phyloP scores from a whole-genome alignment of 2,329 filamentous ascomycete species.

The Cercospora beticola region DNA sequence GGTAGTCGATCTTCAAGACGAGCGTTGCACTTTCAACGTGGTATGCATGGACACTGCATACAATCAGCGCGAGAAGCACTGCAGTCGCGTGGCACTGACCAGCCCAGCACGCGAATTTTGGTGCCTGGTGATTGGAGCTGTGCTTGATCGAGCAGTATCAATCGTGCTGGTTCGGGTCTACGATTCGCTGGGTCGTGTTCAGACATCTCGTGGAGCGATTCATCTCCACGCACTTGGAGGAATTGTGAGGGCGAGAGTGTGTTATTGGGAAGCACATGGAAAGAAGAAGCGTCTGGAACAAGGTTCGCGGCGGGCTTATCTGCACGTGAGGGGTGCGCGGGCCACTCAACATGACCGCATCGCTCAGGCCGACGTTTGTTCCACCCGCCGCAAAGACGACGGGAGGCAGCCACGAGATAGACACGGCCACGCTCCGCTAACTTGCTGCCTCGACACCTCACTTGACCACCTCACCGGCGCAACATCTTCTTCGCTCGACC shows the following conservation, averaged over 20 bases:
- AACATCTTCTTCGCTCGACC: background rate
- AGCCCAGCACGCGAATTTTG: constrained; percentile 92
- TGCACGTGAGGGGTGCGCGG: constrained; percentile 6
- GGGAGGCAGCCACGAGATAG: constrained; percentile 8
- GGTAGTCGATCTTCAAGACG: constrained; percentile 67
- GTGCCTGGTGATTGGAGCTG: constrained; percentile 48
- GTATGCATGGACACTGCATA: constrained; percentile 59
- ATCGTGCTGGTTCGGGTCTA: constrained; percentile 56
- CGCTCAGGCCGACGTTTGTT: background rate
- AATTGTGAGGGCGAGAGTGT: background rate
- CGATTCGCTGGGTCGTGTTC: constrained; percentile 9
- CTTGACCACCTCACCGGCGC: background rate
- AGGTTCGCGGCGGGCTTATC: constrained; percentile 4
- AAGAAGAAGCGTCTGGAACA: background rate
- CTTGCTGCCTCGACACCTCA: constrained; percentile 4
- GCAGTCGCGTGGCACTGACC: constrained; percentile 58
- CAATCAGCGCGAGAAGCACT: background rate
- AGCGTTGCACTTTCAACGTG: constrained; percentile 59
- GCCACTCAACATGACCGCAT: constrained; percentile 10
- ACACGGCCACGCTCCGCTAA: background rate
- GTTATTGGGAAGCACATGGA: too few species aligned
- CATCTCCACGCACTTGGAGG: background rate
- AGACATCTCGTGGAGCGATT: background rate
- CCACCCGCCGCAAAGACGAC: background rate
- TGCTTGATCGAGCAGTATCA: constrained; percentile 52